Percentiles rank a stretch among this genome's conserved stretches.
Conservation (phyloP, 208 protist species). For the Crithidia expoeki region DNA sequence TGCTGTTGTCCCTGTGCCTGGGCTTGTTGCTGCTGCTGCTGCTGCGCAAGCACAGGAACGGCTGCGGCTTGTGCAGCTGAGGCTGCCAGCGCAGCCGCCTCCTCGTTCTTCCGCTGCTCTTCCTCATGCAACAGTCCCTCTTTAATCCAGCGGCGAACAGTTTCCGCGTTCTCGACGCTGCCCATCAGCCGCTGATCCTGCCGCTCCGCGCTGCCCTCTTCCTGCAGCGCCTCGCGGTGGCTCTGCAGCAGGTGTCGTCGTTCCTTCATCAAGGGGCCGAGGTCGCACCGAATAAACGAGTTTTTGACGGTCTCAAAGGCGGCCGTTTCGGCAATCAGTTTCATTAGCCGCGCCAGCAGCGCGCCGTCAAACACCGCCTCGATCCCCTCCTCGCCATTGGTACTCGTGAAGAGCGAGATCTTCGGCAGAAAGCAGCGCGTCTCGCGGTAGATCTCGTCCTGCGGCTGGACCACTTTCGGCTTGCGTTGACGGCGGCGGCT, state of each 20-base stretch:
- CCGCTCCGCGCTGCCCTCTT: slow-evolving; percentile 54
- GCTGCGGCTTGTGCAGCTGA: slow-evolving; percentile 15
- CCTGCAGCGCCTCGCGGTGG: slow-evolving; percentile 59
- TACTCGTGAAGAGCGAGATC: slow-evolving; percentile 43
- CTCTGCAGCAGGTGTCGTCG: slow-evolving; percentile 56
- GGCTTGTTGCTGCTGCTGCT: slow-evolving; percentile 10
- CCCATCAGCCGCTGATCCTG: slow-evolving; percentile 79
- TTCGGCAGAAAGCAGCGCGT: slow-evolving; percentile 34
- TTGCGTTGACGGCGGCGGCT: slow-evolving; percentile 49
- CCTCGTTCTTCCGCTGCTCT: slow-evolving; percentile 31
- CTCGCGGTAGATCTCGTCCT: slow-evolving; percentile 68
- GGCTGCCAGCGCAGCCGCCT: background rate
- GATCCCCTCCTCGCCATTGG: slow-evolving; percentile 57
- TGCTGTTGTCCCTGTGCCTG: background rate
- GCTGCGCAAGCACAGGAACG: slow-evolving; percentile 1
- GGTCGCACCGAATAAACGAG: slow-evolving; percentile 74
- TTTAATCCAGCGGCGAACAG: slow-evolving; percentile 65
- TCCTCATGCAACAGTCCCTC: slow-evolving; percentile 45
- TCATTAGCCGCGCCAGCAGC: slow-evolving; percentile 72
- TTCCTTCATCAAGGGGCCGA: slow-evolving; percentile 79
- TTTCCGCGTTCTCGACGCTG: slow-evolving; percentile 37
- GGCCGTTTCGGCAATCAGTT: slow-evolving; percentile 77
- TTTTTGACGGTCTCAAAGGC: slow-evolving; percentile 74
- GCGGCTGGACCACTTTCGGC: slow-evolving; percentile 33
- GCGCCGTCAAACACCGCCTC: slow-evolving; percentile 67